These are phyloP conservation scores for Jacaranda copaia DNA, from an alignment of 257 asterid species.

Conservation along the genomic window DNA sequence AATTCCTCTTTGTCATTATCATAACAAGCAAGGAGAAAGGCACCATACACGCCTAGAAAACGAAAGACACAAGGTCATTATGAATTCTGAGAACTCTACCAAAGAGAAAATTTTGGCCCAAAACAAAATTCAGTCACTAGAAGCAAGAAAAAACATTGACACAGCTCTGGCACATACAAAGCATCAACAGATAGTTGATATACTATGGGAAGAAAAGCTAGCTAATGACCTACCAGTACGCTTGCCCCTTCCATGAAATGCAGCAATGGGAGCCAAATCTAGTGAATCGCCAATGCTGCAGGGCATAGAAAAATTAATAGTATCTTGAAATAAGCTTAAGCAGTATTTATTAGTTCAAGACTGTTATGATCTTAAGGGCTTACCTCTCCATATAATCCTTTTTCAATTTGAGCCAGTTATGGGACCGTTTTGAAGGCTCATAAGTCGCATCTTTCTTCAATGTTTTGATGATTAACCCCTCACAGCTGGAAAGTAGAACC, in stretches of 20 bases:
- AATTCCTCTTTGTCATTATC: slow-evolving; percentile 85
- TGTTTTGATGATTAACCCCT: slow-evolving; percentile 96
- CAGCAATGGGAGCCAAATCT: slow-evolving; percentile 98
- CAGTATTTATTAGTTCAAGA: slow-evolving; percentile 25
- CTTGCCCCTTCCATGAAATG: slow-evolving; percentile 94
- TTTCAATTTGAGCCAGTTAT: slow-evolving; percentile 93
- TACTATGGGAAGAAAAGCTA: slow-evolving; percentile 20
- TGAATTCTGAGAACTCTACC: slow-evolving; percentile 19
- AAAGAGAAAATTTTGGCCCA: not conserved
- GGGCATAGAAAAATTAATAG: slow-evolving; percentile 29
- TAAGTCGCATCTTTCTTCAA: slow-evolving; percentile 89
- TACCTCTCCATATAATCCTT: slow-evolving; percentile 94
- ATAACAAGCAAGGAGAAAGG: slow-evolving; percentile 97
- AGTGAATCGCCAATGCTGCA: slow-evolving; percentile 92
- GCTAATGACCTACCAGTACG: slow-evolving; percentile 70
- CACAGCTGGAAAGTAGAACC: slow-evolving; percentile 63
- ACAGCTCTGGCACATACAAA: not conserved
- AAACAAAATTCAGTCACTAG: not conserved
- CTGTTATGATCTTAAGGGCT: slow-evolving; percentile 21
- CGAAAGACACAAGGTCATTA: slow-evolving; percentile 22
- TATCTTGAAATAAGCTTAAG: slow-evolving; percentile 30
- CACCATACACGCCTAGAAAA: slow-evolving; percentile 83
- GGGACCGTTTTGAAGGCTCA: slow-evolving; percentile 92
- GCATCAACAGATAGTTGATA: slow-evolving; percentile 19
- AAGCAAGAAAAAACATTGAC: slow-evolving; percentile 14